Percentiles rank a stretch among this genome's conserved stretches.
Evolutionary conservation across 176 grass and related monocot genomes (phyloP).

Genomic region (Typha latifolia): DNA sequence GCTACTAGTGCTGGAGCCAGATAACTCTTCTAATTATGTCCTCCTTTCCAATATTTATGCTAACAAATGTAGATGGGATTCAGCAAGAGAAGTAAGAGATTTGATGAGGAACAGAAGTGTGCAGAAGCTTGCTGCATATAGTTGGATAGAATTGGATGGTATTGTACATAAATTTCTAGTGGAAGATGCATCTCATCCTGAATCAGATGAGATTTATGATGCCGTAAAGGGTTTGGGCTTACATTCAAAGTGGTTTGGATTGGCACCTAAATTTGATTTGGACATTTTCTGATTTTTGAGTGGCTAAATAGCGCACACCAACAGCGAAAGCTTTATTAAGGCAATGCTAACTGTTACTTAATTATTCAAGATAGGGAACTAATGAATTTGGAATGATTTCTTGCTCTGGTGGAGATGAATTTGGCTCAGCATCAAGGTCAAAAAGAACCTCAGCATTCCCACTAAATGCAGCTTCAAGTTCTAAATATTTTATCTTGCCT

Average conservation of each 20-base stretch:
- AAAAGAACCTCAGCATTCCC: too few relatives aligned
- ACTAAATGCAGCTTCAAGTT: too few relatives aligned
- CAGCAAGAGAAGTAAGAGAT: constrained; percentile 50
- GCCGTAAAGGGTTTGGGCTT: constrained; percentile 41
- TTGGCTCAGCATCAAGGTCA: too few relatives aligned
- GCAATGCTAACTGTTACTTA: too few relatives aligned
- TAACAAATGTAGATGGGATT: constrained; percentile 45
- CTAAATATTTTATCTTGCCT: too few relatives aligned
- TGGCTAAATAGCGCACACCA: too few relatives aligned
- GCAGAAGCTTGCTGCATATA: constrained; percentile 73
- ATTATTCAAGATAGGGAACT: too few relatives aligned
- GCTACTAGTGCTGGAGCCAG: constrained; percentile 40
- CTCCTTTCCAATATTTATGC: constrained; percentile 75
- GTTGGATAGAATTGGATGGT: constrained; percentile 76
- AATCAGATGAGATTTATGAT: constrained; percentile 48
- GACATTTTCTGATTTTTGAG: constrained; percentile 20
- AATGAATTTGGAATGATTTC: too few relatives aligned
- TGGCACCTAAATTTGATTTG: constrained; percentile 31
- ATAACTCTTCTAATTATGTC: constrained; percentile 61
- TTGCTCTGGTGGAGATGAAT: too few relatives aligned
- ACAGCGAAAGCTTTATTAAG: too few relatives aligned
- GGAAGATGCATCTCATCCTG: constrained; percentile 46
- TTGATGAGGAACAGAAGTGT: constrained; percentile 66
- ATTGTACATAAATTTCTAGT: constrained; percentile 65
- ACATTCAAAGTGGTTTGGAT: constrained; percentile 24